These are phyloP conservation scores for Blastomyces percursus DNA, from an alignment of 2,329 filamentous ascomycete genomes.

Conservation along the genomic window DNA sequence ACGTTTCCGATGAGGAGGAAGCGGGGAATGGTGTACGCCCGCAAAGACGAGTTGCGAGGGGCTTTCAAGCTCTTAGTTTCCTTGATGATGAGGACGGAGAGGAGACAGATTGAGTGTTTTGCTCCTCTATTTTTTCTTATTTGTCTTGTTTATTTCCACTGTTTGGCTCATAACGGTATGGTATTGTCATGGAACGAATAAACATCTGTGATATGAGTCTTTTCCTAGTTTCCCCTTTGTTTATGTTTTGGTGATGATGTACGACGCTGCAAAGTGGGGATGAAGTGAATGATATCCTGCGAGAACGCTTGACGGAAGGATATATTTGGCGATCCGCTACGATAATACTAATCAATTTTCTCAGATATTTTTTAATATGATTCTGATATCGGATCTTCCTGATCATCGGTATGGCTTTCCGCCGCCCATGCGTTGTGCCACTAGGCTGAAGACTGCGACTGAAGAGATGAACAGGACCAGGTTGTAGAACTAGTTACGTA, in stretches of 20 bases:
- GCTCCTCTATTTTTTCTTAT: constrained; percentile 3
- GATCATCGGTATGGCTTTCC: constrained; percentile 24
- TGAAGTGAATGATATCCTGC: neutral
- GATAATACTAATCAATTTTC: neutral
- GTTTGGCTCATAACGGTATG: neutral
- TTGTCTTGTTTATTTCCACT: neutral
- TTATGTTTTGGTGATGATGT: neutral
- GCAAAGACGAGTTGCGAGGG: constrained; percentile 33
- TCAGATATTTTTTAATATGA: neutral
- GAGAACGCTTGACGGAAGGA: neutral
- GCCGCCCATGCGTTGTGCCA: constrained; percentile 69
- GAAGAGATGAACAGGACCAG: constrained; percentile 94
- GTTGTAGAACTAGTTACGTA: constrained; percentile 77
- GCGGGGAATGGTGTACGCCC: constrained; percentile 27
- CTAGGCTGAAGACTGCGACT: constrained; percentile 83
- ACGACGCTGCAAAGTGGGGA: constrained; percentile 6
- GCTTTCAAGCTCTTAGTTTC: constrained; percentile 44
- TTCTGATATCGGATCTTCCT: neutral
- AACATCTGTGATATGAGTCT: neutral
- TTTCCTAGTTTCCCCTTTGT: neutral
- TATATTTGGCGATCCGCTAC: neutral
- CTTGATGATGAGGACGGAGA: constrained; percentile 56
- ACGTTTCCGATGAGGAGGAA: constrained; percentile 31
- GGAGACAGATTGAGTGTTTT: constrained; percentile 39
- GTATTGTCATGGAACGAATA: neutral